Evolutionary conservation across 129 eudicot species (phyloP).

Genomic region (Pittosporum tobira): DNA sequence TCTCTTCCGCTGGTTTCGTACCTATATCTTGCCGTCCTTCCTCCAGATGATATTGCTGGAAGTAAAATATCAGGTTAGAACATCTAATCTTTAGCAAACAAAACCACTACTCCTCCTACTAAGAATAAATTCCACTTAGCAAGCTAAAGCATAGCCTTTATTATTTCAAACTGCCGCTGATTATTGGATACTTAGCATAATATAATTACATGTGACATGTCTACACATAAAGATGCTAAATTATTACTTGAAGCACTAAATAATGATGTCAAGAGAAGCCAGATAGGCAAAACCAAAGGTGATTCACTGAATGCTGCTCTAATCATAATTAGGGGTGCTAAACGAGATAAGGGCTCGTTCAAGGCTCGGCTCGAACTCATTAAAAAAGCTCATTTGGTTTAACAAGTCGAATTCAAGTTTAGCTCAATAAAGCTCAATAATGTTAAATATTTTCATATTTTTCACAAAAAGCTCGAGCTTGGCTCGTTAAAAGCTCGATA

Average conservation of each 20-base stretch:
- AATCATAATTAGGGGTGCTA: too few species aligned
- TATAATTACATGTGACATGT: neutral
- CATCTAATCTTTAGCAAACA: neutral
- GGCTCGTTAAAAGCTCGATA: too few species aligned
- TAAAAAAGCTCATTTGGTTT: too few species aligned
- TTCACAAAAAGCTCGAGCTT: too few species aligned
- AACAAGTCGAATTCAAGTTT: too few species aligned
- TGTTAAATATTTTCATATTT: too few species aligned
- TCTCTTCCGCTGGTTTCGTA: constrained; percentile 35
- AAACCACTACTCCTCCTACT: neutral
- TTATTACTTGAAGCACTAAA: neutral
- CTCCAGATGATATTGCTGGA: constrained; percentile 66
- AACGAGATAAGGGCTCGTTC: too few species aligned
- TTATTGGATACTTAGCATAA: neutral
- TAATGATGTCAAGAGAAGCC: too few species aligned
- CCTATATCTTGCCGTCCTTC: constrained; percentile 31
- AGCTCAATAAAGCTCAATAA: too few species aligned
- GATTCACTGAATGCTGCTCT: too few species aligned
- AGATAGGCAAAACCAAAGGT: too few species aligned
- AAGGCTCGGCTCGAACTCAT: too few species aligned
- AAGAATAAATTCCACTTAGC: neutral
- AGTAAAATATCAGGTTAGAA: constrained; percentile 5
- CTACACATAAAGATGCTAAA: neutral
- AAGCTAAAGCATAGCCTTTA: neutral
- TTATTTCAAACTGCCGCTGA: neutral